Evolutionary conservation across 2,329 filamentous ascomycete genomes (phyloP).

Genomic region (Lecanicillium sp.): DNA sequence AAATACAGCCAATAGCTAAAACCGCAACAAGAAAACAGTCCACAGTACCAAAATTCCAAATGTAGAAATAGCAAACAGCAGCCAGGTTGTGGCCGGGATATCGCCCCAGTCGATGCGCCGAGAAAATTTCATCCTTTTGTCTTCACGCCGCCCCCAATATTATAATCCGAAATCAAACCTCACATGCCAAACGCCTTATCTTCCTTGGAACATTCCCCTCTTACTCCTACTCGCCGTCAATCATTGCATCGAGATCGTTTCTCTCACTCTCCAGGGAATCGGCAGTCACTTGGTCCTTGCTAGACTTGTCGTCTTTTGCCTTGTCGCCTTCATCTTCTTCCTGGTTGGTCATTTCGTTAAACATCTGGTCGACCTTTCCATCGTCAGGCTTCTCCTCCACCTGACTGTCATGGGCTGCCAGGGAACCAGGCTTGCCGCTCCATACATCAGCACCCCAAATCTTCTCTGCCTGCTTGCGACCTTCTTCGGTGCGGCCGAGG

Average conservation of each 20-base stretch:
- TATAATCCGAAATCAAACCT: background rate
- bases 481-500: constrained; percentile 39
- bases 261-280: constrained; percentile 36
- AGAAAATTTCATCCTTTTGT: too few relatives aligned
- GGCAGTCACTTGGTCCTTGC: constrained; percentile 28
- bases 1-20: too few relatives aligned
- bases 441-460: constrained; percentile 44
- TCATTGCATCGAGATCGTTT: constrained; percentile 36
- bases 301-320: constrained; percentile 20
- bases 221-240: constrained; percentile 30
- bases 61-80: too few relatives aligned
- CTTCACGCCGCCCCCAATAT: too few relatives aligned
- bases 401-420: constrained; percentile 11
- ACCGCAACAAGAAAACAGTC: too few relatives aligned
- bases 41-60: too few relatives aligned
- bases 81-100: too few relatives aligned
- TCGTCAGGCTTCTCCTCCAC: constrained; percentile 30
- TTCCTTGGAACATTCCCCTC: constrained; percentile 4
- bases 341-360: constrained; percentile 46
- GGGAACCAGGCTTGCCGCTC: constrained; percentile 23
- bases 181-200: constrained; percentile 6
- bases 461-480: constrained; percentile 40
- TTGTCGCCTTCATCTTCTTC: constrained; percentile 39
- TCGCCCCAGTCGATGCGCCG: too few relatives aligned
- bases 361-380: constrained; percentile 45